These are phyloP conservation scores for Polygonum aviculare DNA, from an alignment of 148 eudicot species.

Conservation along the genomic window DNA sequence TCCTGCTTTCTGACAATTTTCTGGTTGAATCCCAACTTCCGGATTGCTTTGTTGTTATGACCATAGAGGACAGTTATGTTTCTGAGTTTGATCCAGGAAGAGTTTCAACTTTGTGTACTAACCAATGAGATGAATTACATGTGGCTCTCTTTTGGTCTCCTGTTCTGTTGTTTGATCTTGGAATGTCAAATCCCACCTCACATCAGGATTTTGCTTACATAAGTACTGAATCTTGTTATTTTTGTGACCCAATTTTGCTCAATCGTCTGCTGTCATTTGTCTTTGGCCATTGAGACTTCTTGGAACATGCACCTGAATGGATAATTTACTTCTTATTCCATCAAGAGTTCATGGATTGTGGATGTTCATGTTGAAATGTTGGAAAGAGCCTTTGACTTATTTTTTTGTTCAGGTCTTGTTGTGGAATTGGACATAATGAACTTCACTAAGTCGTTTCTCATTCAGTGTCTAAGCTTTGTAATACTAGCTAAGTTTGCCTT, in stretches of 20 bases:
- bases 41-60: not conserved
- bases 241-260: not conserved
- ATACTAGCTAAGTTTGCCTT: not conserved
- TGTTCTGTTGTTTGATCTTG: constrained; percentile 1
- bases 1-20: not conserved
- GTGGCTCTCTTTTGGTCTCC: not conserved
- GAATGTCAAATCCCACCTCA: not conserved
- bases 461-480: not conserved
- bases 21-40: constrained; percentile 5
- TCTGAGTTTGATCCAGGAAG: not conserved
- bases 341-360: constrained; percentile 3
- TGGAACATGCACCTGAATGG: not conserved
- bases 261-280: not conserved
- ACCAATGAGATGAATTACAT: not conserved
- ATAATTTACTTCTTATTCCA: not conserved
- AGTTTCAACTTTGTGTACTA: not conserved
- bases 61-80: not conserved
- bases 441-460: not conserved
- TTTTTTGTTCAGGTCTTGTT: not conserved
- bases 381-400: not conserved
- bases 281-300: not conserved
- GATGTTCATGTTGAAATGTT: not conserved
- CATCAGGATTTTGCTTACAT: constrained; percentile 1
- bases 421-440: not conserved
- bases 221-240: not conserved